Conservation (phyloP, 2,329 filamentous ascomycete genomes). For the Lizonia empirigonia region DNA sequence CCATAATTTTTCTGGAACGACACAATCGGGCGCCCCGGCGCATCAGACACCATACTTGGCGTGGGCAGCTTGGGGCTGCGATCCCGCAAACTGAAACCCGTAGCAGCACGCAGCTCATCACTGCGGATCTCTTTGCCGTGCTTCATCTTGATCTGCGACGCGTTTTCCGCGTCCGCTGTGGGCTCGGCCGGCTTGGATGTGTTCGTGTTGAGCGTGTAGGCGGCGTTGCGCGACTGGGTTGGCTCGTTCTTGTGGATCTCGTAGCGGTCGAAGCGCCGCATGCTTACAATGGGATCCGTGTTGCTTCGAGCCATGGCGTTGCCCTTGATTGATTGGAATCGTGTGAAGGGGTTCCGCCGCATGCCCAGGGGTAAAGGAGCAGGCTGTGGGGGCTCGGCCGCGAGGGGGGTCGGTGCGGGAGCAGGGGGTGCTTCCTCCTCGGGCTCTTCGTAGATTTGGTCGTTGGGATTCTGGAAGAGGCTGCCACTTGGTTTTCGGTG, state of each 20-base stretch:
- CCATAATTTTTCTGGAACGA: constrained; percentile 89
- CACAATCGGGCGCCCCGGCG: constrained; percentile 89
- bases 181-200: constrained; percentile 39
- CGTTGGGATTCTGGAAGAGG: constrained; percentile 70
- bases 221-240: constrained; percentile 78
- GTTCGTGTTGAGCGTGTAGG: constrained; percentile 72
- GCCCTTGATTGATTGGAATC: constrained; percentile 61
- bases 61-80: constrained; percentile 86
- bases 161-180: constrained; percentile 39
- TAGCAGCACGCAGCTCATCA: constrained; percentile 88
- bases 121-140: constrained; percentile 82
- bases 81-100: constrained; percentile 85
- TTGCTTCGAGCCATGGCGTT: constrained; percentile 51
- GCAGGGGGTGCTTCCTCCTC: constrained; percentile 53
- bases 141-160: constrained; percentile 61
- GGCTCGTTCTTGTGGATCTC: constrained; percentile 88
- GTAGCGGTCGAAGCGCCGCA: constrained; percentile 55
- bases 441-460: constrained; percentile 90
- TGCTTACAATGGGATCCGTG: constrained; percentile 54
- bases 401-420: constrained; percentile 35
- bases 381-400: constrained; percentile 38
- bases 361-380: constrained; percentile 54
- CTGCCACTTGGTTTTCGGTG: constrained; percentile 73
- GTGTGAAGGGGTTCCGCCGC: constrained; percentile 70
- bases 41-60: constrained; percentile 89